Percentiles rank a stretch among this genome's conserved stretches.
Evolutionary conservation across 495 filamentous ascomycete genomes (phyloP).

Genomic region (Hyaloscypha hepaticicola): DNA sequence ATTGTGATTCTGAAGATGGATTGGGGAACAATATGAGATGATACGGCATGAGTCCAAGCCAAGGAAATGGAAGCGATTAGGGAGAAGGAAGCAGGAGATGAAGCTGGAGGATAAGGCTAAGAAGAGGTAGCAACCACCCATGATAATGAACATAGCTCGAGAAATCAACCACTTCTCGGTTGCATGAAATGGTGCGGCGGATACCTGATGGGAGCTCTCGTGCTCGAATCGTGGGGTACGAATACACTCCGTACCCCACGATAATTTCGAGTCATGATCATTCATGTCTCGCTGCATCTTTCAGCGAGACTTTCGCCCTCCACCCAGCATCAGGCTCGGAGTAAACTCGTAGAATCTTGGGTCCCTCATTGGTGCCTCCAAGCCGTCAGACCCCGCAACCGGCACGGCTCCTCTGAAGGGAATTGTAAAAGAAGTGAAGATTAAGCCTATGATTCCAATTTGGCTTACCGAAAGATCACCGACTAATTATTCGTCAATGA

Average conservation of each 20-base stretch:
- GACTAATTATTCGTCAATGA: constrained; percentile 7
- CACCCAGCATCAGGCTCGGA: background rate
- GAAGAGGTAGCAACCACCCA: background rate
- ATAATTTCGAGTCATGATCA: too few relatives aligned
- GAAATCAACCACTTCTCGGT: background rate
- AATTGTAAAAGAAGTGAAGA: background rate
- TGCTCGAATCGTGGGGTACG: background rate
- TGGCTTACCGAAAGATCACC: constrained; percentile 19
- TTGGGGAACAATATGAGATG: background rate
- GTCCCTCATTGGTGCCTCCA: background rate
- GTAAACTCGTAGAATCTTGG: background rate
- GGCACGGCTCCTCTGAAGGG: constrained; percentile 17
- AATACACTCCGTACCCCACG: too few relatives aligned
- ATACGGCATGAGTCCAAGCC: background rate
- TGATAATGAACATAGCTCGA: background rate
- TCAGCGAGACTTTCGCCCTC: background rate
- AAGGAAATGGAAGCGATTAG: background rate
- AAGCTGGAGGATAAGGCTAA: background rate
- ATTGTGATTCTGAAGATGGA: constrained; percentile 8
- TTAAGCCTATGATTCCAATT: background rate
- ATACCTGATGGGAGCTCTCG: background rate
- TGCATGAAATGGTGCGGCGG: background rate
- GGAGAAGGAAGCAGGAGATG: background rate
- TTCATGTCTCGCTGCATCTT: background rate
- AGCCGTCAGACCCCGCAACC: constrained; percentile 1